Percentiles rank a stretch among this genome's conserved stretches.
These are phyloP conservation scores for Ettlia oleoabundans DNA, from an alignment of 139 green algal genomes.

Conservation along the genomic window DNA sequence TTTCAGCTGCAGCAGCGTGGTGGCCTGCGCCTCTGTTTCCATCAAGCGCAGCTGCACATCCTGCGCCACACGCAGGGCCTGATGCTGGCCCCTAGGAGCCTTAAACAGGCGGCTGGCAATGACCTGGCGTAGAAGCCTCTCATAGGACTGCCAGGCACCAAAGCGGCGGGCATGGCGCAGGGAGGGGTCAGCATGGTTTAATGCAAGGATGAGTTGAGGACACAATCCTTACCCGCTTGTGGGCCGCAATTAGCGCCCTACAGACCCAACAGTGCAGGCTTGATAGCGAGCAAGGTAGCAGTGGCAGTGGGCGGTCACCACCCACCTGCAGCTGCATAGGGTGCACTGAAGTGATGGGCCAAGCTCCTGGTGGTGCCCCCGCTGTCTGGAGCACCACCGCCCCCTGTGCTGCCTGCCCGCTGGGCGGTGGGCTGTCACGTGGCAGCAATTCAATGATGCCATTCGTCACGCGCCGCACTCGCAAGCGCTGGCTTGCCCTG, in stretches of 20 bases:
- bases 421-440: background rate
- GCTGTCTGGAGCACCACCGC: slow-evolving; percentile 1
- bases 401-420: background rate
- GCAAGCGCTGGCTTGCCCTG: slow-evolving; percentile 8
- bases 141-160: too few relatives aligned
- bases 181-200: too few relatives aligned
- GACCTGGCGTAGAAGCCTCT: slow-evolving; percentile 32
- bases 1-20: slow-evolving; percentile 28
- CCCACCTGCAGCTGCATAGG: slow-evolving; percentile 21
- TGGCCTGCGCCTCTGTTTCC: slow-evolving; percentile 30
- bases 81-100: background rate
- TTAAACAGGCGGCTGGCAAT: slow-evolving; percentile 18
- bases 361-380: background rate
- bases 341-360: slow-evolving; percentile 10
- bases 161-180: too few relatives aligned
- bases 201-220: too few relatives aligned
- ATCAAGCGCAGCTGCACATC: slow-evolving; percentile 25
- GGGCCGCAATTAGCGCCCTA: too few relatives aligned
- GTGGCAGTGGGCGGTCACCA: too few relatives aligned
- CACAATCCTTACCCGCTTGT: too few relatives aligned
- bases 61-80: background rate
- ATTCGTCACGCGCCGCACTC: background rate
- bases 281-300: too few relatives aligned
- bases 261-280: too few relatives aligned
- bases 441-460: slow-evolving; percentile 29